Evolutionary conservation across 164 flowering plant genomes (phyloP).

Genomic region (grape (Vitis vinifera)): DNA sequence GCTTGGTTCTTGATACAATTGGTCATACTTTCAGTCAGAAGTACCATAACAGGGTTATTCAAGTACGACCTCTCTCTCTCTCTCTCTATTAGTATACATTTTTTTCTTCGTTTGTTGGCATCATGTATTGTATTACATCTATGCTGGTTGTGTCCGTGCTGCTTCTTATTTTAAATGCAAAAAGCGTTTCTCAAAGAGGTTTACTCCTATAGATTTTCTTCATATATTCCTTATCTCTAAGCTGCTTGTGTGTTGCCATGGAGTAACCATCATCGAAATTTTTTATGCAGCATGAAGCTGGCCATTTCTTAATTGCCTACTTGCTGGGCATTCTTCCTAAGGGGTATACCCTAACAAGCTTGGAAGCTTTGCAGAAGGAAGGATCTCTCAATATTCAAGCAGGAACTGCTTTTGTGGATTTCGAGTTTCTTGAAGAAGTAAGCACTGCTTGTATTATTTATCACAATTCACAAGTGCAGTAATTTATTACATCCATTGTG

Average conservation of each 20-base stretch:
- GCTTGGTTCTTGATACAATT: constrained; percentile 79
- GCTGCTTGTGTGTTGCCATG: not conserved
- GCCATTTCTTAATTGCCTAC: constrained; percentile 92
- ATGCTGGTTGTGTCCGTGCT: too few relatives aligned
- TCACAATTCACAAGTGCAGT: not conserved
- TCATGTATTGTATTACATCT: too few relatives aligned
- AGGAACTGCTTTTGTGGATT: constrained; percentile 93
- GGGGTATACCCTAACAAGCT: constrained; percentile 75
- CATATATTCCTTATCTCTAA: too few relatives aligned
- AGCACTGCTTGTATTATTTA: not conserved
- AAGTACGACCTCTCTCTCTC: constrained; percentile 39
- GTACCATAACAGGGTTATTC: constrained; percentile 80
- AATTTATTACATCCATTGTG: too few relatives aligned
- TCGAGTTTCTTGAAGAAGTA: constrained; percentile 89
- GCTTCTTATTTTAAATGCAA: not conserved
- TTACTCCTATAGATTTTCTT: too few relatives aligned
- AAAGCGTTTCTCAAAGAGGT: not conserved
- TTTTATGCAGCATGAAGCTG: constrained; percentile 89
- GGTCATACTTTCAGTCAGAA: constrained; percentile 74
- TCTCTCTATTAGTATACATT: not conserved
- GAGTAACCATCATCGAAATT: not conserved
- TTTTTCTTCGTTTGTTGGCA: too few relatives aligned
- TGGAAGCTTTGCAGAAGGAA: constrained; percentile 75
- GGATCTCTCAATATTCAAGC: constrained; percentile 97
- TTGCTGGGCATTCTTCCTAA: constrained; percentile 88